Conservation (phyloP, 2,329 filamentous ascomycete genomes). For the Aspergillus aculeatus region DNA sequence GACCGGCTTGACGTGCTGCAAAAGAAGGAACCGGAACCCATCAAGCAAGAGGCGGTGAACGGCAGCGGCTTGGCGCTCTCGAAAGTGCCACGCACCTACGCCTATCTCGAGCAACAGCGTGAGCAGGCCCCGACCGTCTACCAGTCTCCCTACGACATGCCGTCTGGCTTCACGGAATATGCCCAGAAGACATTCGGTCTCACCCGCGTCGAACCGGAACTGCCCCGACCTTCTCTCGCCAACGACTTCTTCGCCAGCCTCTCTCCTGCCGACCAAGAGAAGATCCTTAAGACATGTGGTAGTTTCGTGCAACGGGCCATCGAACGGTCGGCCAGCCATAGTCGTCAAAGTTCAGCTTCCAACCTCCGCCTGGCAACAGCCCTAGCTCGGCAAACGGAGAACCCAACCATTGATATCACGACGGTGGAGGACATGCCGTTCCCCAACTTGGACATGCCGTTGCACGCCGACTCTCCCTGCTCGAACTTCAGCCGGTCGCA, state of each 20-base stretch:
- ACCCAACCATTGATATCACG: conserved; percentile 45
- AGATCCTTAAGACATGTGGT: conserved; percentile 44
- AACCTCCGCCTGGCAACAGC: conserved; percentile 40
- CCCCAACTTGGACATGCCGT: conserved; percentile 37
- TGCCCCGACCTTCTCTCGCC: conserved; percentile 41
- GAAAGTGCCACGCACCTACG: conserved; percentile 39
- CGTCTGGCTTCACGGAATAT: conserved; percentile 44
- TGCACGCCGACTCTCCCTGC: conserved; percentile 44
- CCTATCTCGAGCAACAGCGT: conserved; percentile 41
- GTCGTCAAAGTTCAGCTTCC: conserved; percentile 38
- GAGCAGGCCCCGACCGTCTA: conserved; percentile 41
- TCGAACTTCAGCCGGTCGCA: conserved; percentile 45
- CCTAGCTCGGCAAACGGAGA: conserved; percentile 41
- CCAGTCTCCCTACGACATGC: conserved; percentile 45
- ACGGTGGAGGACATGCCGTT: conserved; percentile 40
- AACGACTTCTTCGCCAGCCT: conserved; percentile 44
- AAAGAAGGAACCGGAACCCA: conserved; percentile 37
- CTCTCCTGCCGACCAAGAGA: conserved; percentile 41
- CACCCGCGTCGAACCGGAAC: conserved; percentile 33
- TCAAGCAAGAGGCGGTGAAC: conserved; percentile 34
- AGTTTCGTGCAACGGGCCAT: conserved; percentile 42
- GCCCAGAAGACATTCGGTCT: conserved; percentile 41
- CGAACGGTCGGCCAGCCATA: conserved; percentile 37
- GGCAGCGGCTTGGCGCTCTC: conserved; percentile 30
- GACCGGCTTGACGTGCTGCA: conserved; percentile 40